Evolutionary conservation across 2,329 filamentous ascomycete species (phyloP).

Genomic region (Diaporthe sp.): DNA sequence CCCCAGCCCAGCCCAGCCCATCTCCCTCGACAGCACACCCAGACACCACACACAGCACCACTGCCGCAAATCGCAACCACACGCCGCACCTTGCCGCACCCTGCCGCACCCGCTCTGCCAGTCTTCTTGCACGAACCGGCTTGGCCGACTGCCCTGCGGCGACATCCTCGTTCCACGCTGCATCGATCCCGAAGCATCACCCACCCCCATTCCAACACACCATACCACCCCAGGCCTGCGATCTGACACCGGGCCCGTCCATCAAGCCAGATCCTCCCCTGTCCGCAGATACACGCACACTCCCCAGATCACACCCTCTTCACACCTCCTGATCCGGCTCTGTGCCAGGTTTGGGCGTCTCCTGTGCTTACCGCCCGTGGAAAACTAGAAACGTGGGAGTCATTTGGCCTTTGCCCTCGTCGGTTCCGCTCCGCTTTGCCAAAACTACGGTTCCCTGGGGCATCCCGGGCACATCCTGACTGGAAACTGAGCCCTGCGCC

Average conservation of each 20-base stretch:
- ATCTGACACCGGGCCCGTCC: constrained; percentile 32
- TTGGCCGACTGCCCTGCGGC: constrained; percentile 21
- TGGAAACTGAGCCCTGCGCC: constrained; percentile 35
- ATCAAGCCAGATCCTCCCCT: constrained; percentile 28
- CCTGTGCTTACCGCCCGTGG: constrained; percentile 24
- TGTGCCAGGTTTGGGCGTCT: constrained; percentile 1
- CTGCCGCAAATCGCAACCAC: constrained; percentile 8
- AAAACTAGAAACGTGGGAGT: constrained; percentile 24
- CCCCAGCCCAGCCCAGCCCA: neutral
- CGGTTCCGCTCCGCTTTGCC: constrained; percentile 30
- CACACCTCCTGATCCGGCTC: constrained; percentile 10
- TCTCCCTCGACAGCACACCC: neutral
- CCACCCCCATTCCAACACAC: neutral
- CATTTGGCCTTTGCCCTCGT: constrained; percentile 20
- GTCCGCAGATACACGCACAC: constrained; percentile 20
- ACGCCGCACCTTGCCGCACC: neutral
- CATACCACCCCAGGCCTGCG: constrained; percentile 22
- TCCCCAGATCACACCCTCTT: neutral
- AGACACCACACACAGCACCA: neutral
- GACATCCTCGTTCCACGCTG: constrained; percentile 17
- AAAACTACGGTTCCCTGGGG: constrained; percentile 33
- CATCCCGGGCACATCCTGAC: constrained; percentile 33
- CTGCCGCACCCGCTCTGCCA: neutral
- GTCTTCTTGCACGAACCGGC: constrained; percentile 21
- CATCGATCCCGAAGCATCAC: constrained; percentile 23